Conservation (phyloP, 2,329 filamentous ascomycete genomes). For the Tolypocladium ophioglossoides region DNA sequence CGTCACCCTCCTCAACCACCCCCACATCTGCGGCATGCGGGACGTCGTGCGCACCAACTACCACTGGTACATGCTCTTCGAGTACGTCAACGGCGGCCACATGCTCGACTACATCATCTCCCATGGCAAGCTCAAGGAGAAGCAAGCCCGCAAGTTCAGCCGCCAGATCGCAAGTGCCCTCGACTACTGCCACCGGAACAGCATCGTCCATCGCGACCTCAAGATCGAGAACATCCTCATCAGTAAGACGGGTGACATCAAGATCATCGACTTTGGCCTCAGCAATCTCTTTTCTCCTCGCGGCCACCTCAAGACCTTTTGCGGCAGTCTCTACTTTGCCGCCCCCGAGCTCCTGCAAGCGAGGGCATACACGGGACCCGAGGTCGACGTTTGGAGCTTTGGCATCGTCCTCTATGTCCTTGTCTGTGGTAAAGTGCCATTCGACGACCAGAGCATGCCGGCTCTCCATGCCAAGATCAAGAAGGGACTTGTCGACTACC, state of each 20-base stretch:
- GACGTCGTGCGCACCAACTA: constrained; percentile 94
- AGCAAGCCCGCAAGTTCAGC: constrained; percentile 94
- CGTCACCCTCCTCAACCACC: constrained; percentile 85
- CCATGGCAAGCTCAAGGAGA: constrained; percentile 93
- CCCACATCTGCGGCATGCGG: constrained; percentile 90
- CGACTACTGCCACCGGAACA: constrained; percentile 96
- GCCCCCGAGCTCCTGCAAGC: constrained; percentile 91
- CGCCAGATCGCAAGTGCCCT: constrained; percentile 93
- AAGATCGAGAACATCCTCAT: constrained; percentile 99
- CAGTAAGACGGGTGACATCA: constrained; percentile 97
- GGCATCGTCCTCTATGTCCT: constrained; percentile 95
- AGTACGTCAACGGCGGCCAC: constrained; percentile 96
- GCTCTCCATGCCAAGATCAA: constrained; percentile 98
- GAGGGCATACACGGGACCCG: constrained; percentile 86
- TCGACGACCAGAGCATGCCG: constrained; percentile 98
- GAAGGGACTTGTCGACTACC: constrained; percentile 91
- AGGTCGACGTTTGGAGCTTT: constrained; percentile 98
- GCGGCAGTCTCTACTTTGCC: constrained; percentile 94
- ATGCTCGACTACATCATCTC: constrained; percentile 99
- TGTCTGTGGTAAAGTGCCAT: constrained; percentile 95
- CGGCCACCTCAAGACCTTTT: constrained; percentile 87
- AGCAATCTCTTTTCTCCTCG: constrained; percentile 91
- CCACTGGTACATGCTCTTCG: constrained; percentile 99
- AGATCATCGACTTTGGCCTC: constrained; percentile 96
- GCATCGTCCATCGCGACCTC: constrained; percentile 91